Percentiles rank a stretch among this genome's conserved stretches.
phyloP scores from a whole-genome alignment of 2,329 filamentous ascomycete species.

The Laburnicola sp. region DNA sequence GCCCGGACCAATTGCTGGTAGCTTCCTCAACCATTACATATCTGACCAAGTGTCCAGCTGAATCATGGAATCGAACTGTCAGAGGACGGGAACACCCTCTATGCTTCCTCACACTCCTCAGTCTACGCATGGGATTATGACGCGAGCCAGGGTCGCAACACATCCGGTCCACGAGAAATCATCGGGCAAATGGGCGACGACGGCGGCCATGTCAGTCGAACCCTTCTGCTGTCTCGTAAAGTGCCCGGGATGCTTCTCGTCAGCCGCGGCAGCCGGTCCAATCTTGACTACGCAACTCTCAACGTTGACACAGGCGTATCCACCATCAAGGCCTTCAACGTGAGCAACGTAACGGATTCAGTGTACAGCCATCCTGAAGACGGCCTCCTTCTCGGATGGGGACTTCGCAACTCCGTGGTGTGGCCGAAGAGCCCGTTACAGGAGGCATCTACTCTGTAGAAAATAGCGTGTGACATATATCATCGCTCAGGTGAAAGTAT shows the following conservation, averaged over 20 bases:
- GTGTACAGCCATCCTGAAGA: constrained; percentile 56
- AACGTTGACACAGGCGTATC: constrained; percentile 60
- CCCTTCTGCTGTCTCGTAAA: constrained; percentile 63
- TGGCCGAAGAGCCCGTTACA: constrained; percentile 63
- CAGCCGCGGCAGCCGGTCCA: constrained; percentile 65
- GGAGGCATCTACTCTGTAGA: constrained; percentile 64
- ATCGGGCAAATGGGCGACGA: constrained; percentile 63
- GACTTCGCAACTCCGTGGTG: constrained; percentile 70
- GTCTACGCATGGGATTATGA: constrained; percentile 70
- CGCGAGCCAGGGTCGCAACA: constrained; percentile 50
- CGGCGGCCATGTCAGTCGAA: constrained; percentile 66
- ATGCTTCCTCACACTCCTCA: constrained; percentile 59
- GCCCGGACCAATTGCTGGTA: too few relatives aligned
- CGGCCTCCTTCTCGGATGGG: constrained; percentile 63
- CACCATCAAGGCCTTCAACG: constrained; percentile 67
- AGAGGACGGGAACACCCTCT: constrained; percentile 54
- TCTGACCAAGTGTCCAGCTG: constrained; percentile 29
- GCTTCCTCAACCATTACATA: background rate
- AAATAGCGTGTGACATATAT: constrained; percentile 71
- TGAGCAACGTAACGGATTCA: constrained; percentile 47
- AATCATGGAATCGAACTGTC: constrained; percentile 59
- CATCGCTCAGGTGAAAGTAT: constrained; percentile 61
- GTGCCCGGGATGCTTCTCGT: constrained; percentile 63
- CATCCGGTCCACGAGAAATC: constrained; percentile 56
- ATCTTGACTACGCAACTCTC: constrained; percentile 62